Evolutionary conservation across 257 asterid genomes (phyloP).

Genomic region (Hygrophila difformis): DNA sequence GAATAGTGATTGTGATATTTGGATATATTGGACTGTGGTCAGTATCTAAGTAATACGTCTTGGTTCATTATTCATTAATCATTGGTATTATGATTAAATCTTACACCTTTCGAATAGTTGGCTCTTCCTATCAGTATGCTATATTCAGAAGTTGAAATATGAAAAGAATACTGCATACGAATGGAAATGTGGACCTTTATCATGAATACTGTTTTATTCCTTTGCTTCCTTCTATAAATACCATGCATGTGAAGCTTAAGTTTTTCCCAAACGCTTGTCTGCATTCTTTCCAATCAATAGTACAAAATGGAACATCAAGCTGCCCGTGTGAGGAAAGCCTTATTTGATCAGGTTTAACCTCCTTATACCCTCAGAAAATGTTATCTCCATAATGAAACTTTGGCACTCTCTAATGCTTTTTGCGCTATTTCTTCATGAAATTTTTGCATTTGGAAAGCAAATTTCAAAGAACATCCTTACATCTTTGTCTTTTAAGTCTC

Average conservation of each 20-base stretch:
- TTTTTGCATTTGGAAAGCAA: not conserved
- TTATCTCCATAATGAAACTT: not conserved
- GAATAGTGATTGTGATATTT: not conserved
- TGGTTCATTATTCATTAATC: too few species aligned
- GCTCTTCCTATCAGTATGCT: not conserved
- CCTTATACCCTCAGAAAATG: not conserved
- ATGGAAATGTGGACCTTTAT: constrained; percentile 14
- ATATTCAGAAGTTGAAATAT: too few species aligned
- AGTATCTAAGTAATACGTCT: too few species aligned
- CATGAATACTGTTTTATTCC: constrained; percentile 4
- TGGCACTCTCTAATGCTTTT: not conserved
- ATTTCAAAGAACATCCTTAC: not conserved
- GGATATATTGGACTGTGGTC: too few species aligned
- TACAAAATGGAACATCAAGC: constrained; percentile 44
- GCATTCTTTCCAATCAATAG: constrained; percentile 1
- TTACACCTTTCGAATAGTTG: too few species aligned
- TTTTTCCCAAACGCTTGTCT: not conserved
- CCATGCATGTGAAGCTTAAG: not conserved
- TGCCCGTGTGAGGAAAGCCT: constrained; percentile 36
- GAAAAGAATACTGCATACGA: not conserved
- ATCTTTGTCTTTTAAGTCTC: not conserved
- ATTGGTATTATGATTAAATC: too few species aligned
- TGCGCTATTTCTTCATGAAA: not conserved
- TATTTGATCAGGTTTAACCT: constrained; percentile 51
- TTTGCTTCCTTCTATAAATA: constrained; percentile 10